Conservation (phyloP, 805 yeast species). For the Wickerhamomyces alni region DNA sequence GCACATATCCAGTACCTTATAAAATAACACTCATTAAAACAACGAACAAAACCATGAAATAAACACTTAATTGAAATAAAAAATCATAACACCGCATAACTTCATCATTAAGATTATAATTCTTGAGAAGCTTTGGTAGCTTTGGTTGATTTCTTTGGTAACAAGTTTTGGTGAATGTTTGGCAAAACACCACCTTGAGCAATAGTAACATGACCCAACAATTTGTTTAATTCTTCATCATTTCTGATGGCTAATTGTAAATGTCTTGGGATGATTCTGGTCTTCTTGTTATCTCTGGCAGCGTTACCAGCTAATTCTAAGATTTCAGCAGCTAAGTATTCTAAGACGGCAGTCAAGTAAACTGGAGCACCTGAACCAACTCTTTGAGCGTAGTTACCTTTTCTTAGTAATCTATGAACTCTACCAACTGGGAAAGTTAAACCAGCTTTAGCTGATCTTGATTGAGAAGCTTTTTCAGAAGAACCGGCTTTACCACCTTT, state of each 20-base stretch:
- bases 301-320: conserved; percentile 98
- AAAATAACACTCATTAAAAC: background rate
- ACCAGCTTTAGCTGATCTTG: conserved; percentile 98
- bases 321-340: conserved; percentile 95
- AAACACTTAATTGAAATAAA: conserved; percentile 1
- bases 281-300: conserved; percentile 96
- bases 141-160: conserved; percentile 69
- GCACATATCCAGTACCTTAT: background rate
- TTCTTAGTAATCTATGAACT: conserved; percentile 94
- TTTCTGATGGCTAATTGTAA: conserved; percentile 96
- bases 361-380: conserved; percentile 99
- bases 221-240: conserved; percentile 94
- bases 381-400: conserved; percentile 97
- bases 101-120: conserved; percentile 29
- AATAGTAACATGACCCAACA: conserved; percentile 84
- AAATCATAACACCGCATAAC: background rate
- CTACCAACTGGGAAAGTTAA: conserved; percentile 99
- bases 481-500: conserved; percentile 91
- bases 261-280: conserved; percentile 97
- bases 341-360: conserved; percentile 93
- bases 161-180: conserved; percentile 89
- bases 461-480: conserved; percentile 91
- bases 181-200: conserved; percentile 99
- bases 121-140: conserved; percentile 56
- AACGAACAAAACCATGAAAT: background rate